Base-by-base conservation (phyloP, 768 basidiomycete genomes). In the Astraeus odoratus region DNA sequence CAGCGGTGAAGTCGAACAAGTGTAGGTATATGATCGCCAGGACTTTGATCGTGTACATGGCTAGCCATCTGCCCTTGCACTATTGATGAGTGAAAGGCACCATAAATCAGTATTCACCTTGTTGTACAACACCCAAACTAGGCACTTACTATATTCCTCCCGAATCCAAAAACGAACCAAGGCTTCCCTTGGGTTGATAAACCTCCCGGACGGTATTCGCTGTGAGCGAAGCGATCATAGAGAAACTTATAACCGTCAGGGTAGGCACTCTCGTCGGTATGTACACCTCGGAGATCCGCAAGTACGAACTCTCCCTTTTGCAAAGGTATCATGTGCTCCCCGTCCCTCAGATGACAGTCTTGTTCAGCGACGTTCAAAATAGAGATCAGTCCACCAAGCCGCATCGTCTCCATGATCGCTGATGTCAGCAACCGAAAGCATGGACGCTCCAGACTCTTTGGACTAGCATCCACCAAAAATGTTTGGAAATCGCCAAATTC, bases 381-480 rank as follows among this genome's bases (percentile, higher is more conserved):
- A 1, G 54, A 38, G 8, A 56, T 50, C 47, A 61, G 23, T 0
- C 30, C 47, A 0, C 51, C 56, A 16, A 59, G 39, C 25, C 59
- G 43, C 40, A 60, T 40, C 3, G 58, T 59, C 46, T 60, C 59
- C 56, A 60, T 61, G 31, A 61, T 46, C 0, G 57, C 57, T 3
- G 59, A 59, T 1, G 53, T 53, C 20, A 61, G 18, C 0, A 61
- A 18, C n/a, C 16, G 3, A 30, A 61, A 54, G 4, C 48, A 48
- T 2, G 51, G 43, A 30, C 55, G 45, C 8, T 56, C 59, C 42
- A 59, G 6, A 20, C 34, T 19, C 5, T 45, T 42, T 0, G 57
- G 54, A 31, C 24, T 47, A 2, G 45, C 48, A 7, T 38, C 27
- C 6, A 12, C 44, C 0, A 61, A 45, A 2, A 59, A 35, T 10